Evolutionary conservation across 179 eudicot genomes (phyloP).

Genomic region (Beta corolliflora): DNA sequence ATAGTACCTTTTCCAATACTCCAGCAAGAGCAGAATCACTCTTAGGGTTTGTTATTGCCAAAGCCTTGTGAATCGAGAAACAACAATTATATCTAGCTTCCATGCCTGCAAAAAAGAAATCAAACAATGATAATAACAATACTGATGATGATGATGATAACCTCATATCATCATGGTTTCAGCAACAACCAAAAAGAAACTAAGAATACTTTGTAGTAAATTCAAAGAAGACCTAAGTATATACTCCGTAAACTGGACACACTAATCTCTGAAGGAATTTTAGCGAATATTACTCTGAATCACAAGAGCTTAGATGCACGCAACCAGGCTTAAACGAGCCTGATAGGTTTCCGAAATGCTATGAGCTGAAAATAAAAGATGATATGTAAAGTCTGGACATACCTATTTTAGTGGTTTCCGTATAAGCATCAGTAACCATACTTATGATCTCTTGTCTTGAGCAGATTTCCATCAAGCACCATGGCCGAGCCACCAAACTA

Average conservation of each 20-base stretch:
- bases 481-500: constrained; percentile 69
- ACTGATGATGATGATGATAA: not conserved
- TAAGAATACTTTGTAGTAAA: not conserved
- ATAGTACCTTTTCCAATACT: constrained; percentile 59
- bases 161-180: not conserved
- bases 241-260: not conserved
- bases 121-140: not conserved
- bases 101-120: constrained; percentile 58
- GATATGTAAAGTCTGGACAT: not conserved
- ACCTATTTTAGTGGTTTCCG: constrained; percentile 82
- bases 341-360: not conserved
- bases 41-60: constrained; percentile 49
- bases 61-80: constrained; percentile 58
- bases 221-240: not conserved
- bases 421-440: constrained; percentile 58
- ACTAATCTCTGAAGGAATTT: not conserved
- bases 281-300: not conserved
- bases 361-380: not conserved
- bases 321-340: not conserved
- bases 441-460: constrained; percentile 76
- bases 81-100: constrained; percentile 81
- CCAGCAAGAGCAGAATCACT: constrained; percentile 60
- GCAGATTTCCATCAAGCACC: constrained; percentile 90
- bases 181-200: not conserved
- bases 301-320: not conserved